Base-by-base conservation (phyloP, 176 grass and related monocot genomes). In the Oryza meridionalis region DNA sequence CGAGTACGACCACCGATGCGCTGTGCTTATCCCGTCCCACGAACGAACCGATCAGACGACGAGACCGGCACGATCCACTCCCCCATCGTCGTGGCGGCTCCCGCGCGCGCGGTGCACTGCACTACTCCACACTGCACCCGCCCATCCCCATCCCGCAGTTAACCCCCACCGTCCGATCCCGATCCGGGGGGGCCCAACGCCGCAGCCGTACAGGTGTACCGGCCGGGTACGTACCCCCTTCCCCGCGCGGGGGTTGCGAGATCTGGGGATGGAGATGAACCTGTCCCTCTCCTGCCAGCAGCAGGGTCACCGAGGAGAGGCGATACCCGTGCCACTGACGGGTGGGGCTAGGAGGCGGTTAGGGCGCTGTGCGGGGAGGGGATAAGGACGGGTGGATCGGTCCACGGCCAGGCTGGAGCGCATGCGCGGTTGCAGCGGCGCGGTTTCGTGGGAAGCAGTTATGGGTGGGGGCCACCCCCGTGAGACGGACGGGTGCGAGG, bases 371-470 rank as follows among this genome's bases (percentile, higher is more conserved):
- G 38, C 26, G 7, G 5, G 8, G 7, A 2, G 2, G 45, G 5
- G 77, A 69, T 42, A 47, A 25, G 49, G 35, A 31, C 51, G 51
- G 4, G 38, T 0, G 51, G 17, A 42, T 3, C 45, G 85, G 80
- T 72, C 73, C 73, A 46, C 24, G 27, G 74, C 55, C 88, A 90
- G 88, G 15, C 88, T 90, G 88, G 46, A 76, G 24, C 72, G 83
- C 88, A 81, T 62, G 21, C 68, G 15, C 68, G 15, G 37, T 29
- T 43, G 33, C 13, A 50, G 59, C 76, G 69, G 32, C 75, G 75
- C 32, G 38, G 63, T 29, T 85, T 64, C 73, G 67, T 66, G 73
- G 33, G 83, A 1, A 1, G 55, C 78, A 47, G 85, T 77, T 71
- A 47, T 78, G 35, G 37, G 26, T 16, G 25, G 67, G 22, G 67